Evolutionary conservation across 208 protist species (phyloP).

Genomic region (Crithidia brevicula): DNA sequence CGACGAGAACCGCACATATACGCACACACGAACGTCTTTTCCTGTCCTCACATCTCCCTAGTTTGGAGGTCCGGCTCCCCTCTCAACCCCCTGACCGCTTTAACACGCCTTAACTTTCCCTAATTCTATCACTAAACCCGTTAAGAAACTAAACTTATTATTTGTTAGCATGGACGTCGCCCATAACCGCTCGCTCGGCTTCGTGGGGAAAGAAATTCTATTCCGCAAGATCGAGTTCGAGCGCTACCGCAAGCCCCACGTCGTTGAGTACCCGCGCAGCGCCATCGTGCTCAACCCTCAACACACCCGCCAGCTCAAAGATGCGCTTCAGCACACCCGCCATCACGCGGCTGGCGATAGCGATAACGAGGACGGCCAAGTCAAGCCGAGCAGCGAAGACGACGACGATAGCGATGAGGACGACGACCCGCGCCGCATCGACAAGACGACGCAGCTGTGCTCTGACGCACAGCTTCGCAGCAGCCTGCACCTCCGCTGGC

Average conservation of each 20-base stretch:
- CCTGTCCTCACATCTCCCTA: too few relatives aligned
- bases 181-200: slow-evolving; percentile 53
- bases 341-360: neutral
- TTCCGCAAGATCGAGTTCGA: slow-evolving; percentile 87
- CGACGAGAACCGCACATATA: too few relatives aligned
- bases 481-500: slow-evolving; percentile 74
- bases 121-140: too few relatives aligned
- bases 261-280: slow-evolving; percentile 83
- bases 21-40: too few relatives aligned
- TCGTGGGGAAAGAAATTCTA: slow-evolving; percentile 54
- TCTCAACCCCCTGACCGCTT: too few relatives aligned
- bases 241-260: slow-evolving; percentile 82
- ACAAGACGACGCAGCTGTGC: slow-evolving; percentile 57
- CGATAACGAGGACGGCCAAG: slow-evolving; percentile 16
- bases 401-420: slow-evolving; percentile 36
- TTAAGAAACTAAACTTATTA: too few relatives aligned
- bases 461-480: slow-evolving; percentile 49
- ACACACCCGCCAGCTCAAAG: slow-evolving; percentile 58
- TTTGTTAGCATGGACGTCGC: slow-evolving; percentile 64
- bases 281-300: slow-evolving; percentile 89
- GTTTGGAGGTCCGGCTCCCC: too few relatives aligned
- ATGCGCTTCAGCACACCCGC: slow-evolving; percentile 6
- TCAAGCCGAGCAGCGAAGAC: neutral
- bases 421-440: slow-evolving; percentile 71
- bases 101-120: too few relatives aligned